These are phyloP conservation scores for Fomitopsis pulvina DNA, from an alignment of 768 basidiomycete genomes.

Conservation along the genomic window DNA sequence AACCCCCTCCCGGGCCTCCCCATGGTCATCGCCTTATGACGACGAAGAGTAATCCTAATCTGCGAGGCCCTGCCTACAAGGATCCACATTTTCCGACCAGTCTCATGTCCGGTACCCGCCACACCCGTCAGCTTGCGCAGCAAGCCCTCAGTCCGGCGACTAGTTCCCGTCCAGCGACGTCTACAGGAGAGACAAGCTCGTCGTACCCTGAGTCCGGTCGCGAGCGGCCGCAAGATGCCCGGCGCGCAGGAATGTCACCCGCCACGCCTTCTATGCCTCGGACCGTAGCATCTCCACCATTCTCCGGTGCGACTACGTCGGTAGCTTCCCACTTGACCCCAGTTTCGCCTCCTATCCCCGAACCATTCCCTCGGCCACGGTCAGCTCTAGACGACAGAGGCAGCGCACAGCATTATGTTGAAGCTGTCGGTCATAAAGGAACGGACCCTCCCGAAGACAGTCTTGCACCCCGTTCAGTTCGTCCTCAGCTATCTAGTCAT, in stretches of 20 bases:
- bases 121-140: conserved; percentile 5
- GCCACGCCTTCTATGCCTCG: neutral
- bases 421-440: neutral
- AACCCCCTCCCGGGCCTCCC: conserved; percentile 27
- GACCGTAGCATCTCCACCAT: neutral
- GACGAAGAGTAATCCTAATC: conserved; percentile 57
- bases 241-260: conserved; percentile 4
- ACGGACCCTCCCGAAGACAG: neutral
- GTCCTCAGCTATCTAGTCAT: neutral
- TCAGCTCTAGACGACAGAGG: conserved; percentile 50
- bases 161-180: conserved; percentile 12
- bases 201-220: neutral
- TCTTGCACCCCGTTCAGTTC: neutral
- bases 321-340: conserved; percentile 1
- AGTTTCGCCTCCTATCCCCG: conserved; percentile 38
- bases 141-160: conserved; percentile 27
- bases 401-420: conserved; percentile 21
- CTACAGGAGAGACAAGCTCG: conserved; percentile 6
- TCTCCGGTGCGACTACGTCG: neutral
- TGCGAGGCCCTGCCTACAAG: conserved; percentile 30
- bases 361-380: conserved; percentile 56
- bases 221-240: neutral
- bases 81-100: conserved; percentile 25
- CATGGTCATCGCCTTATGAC: conserved; percentile 23
- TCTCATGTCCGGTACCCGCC: conserved; percentile 25